Base-by-base conservation (phyloP, 306 rosid genomes). In the Malus sylvestris region DNA sequence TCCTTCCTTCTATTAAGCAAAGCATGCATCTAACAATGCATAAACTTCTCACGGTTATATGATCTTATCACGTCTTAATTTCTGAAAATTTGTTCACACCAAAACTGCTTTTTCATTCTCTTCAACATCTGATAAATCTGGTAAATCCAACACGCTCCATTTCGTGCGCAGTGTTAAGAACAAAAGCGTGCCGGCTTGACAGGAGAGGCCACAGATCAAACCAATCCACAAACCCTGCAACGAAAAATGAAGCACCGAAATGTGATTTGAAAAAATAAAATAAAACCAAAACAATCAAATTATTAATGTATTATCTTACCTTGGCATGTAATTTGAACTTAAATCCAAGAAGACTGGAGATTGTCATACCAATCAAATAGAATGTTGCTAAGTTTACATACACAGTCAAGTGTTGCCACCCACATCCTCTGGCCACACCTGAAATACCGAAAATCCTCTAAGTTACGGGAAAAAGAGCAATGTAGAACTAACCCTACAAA, bases 371-470 rank as follows among this genome's bases (percentile, higher is more conserved):
- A 61, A 91, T 80, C 8, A 85, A 72, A 79, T 88, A 93, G 79
- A 87, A 93, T 16, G 87, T 79, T 35, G 76, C 88, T 69, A 91
- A 85, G 82, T 93, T 93, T 33, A 86, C 85, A 70, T 53, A 85
- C 45, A 84, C 89, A 59, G 79, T 93, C 45, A 91, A 74, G 40
- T 89, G 90, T 75, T 93, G 97, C 92, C 90, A 87, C 14, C 97
- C 97, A 72, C 93, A 82, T 73, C 96, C 98, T 86, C 97, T 88
- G 16, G 83, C 87, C 80, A 88, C 96, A 29, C 96, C 97, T 93
- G 85, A 70, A 83, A 40, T 5, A 64, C 62, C 14, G 12, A 42
- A 52, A 69, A 42, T 9, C 12, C 12, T 1, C 46, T 19, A 79
- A 23, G n/a, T 29, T 13, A 78, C 42, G 53, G 64, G 25, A 19